A percentile compares a stretch with the other conserved stretches of the same genome.
Evolutionary conservation across 306 rosid genomes (phyloP).

Genomic region (Oemleria cerasiformis): DNA sequence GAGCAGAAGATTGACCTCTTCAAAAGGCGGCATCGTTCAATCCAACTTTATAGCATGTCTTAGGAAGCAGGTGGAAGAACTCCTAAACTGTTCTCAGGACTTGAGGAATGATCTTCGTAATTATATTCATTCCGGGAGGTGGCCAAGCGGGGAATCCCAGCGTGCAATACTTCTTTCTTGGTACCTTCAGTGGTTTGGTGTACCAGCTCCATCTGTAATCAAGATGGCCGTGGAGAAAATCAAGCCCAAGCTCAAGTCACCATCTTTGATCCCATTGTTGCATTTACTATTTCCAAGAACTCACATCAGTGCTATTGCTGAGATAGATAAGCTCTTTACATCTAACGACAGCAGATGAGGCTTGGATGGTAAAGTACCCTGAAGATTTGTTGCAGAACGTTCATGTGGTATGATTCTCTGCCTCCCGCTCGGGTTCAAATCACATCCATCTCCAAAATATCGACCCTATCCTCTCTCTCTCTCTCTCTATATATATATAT

Average conservation of each 20-base stretch:
- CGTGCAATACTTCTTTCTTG: slow-evolving; percentile 72
- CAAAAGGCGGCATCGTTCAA: slow-evolving; percentile 78
- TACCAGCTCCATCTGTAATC: slow-evolving; percentile 61
- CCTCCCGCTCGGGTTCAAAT: neutral
- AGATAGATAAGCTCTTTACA: slow-evolving; percentile 56
- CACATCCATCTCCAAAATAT: neutral
- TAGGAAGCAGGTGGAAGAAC: slow-evolving; percentile 70
- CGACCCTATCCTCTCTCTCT: no score
- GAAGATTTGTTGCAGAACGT: neutral
- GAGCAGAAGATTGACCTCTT: slow-evolving; percentile 52
- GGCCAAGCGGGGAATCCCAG: slow-evolving; percentile 65
- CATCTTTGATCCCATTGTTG: slow-evolving; percentile 66
- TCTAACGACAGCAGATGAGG: slow-evolving; percentile 22
- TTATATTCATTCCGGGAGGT: slow-evolving; percentile 65
- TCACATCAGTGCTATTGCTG: slow-evolving; percentile 50
- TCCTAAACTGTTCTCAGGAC: slow-evolving; percentile 51
- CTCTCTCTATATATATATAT: neutral
- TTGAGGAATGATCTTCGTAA: slow-evolving; percentile 61
- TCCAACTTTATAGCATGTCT: slow-evolving; percentile 69
- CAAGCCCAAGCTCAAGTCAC: slow-evolving; percentile 50
- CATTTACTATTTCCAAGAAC: slow-evolving; percentile 70
- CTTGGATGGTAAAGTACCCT: neutral
- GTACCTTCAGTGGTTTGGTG: slow-evolving; percentile 86
- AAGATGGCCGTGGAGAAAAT: slow-evolving; percentile 47
- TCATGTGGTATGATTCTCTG: neutral